Percentiles rank a stretch among this genome's conserved stretches.
Evolutionary conservation across 768 basidiomycete species (phyloP).

Genomic region (Strobilomyces echinocephalus): DNA sequence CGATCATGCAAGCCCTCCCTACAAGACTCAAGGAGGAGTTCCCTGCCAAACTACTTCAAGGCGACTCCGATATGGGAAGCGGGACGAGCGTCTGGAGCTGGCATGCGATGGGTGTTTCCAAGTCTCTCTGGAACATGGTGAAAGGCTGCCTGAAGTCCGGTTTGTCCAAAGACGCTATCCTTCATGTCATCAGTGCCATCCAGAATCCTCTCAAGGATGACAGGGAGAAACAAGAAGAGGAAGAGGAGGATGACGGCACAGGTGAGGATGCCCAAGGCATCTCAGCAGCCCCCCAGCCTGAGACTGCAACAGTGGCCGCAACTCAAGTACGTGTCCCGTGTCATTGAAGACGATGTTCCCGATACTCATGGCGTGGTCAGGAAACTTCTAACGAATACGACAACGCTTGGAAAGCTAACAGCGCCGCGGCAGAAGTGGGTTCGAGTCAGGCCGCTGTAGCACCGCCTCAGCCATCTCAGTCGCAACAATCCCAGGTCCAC

Average conservation of each 20-base stretch:
- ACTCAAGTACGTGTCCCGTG: constrained; percentile 23
- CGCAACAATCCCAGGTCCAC: constrained; percentile 17
- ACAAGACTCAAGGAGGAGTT: constrained; percentile 68
- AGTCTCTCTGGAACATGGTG: constrained; percentile 70
- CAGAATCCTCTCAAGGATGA: constrained; percentile 40
- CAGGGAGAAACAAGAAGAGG: constrained; percentile 32
- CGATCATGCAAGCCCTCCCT: constrained; percentile 68
- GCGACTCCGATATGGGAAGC: constrained; percentile 53
- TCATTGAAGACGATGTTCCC: not conserved
- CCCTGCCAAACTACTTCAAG: constrained; percentile 57
- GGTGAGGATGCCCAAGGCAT: constrained; percentile 30
- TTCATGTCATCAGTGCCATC: constrained; percentile 54
- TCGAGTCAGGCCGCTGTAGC: constrained; percentile 19
- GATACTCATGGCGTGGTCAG: constrained; percentile 24
- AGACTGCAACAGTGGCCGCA: constrained; percentile 18
- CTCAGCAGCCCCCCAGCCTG: constrained; percentile 20
- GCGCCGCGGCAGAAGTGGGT: constrained; percentile 35
- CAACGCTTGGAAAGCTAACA: constrained; percentile 61
- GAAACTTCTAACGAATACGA: constrained; percentile 50
- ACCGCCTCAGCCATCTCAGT: constrained; percentile 22
- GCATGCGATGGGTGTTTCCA: constrained; percentile 69
- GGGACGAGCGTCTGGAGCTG: constrained; percentile 69
- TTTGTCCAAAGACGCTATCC: constrained; percentile 55
- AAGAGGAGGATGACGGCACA: constrained; percentile 29
- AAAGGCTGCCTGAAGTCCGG: constrained; percentile 54